Evolutionary conservation across 2,329 filamentous ascomycete species (phyloP).

Genomic region (Didymellaceae sp.): DNA sequence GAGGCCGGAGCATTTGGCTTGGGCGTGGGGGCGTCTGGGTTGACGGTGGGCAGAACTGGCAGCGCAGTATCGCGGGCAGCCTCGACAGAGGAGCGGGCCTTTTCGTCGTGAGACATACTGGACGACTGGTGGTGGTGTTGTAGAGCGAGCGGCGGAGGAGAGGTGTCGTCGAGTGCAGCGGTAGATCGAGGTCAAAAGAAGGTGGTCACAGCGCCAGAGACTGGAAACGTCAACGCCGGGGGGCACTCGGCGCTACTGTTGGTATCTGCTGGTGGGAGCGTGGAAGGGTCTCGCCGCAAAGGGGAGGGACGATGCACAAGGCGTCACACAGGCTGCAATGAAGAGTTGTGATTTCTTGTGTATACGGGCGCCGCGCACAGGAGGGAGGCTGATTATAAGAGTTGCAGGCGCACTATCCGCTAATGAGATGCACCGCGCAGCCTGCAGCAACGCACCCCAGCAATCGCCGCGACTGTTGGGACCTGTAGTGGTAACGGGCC

Average conservation of each 20-base stretch:
- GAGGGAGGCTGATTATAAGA: slow-evolving; percentile 32
- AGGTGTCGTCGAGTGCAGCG: slow-evolving; percentile 18
- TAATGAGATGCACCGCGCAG: slow-evolving; percentile 6
- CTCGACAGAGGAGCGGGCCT: slow-evolving; percentile 83
- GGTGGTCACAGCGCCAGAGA: slow-evolving; percentile 24
- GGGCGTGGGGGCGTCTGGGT: slow-evolving; percentile 75
- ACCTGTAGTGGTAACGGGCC: slow-evolving; percentile 32
- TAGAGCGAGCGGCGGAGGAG: slow-evolving; percentile 31
- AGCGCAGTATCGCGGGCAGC: slow-evolving; percentile 65
- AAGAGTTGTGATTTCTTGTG: slow-evolving; percentile 29
- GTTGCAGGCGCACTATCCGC: slow-evolving; percentile 15
- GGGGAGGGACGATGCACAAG: slow-evolving; percentile 24
- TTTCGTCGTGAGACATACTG: slow-evolving; percentile 71
- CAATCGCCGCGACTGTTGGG: slow-evolving; percentile 25
- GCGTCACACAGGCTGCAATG: slow-evolving; percentile 34
- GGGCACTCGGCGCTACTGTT: slow-evolving; percentile 29
- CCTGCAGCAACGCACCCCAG: slow-evolving; percentile 10
- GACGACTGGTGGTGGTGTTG: slow-evolving; percentile 23
- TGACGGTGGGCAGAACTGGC: slow-evolving; percentile 79
- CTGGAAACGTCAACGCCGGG: slow-evolving; percentile 21
- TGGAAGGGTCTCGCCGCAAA: slow-evolving; percentile 24
- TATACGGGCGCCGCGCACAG: slow-evolving; percentile 24
- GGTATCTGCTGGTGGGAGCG: slow-evolving; percentile 30
- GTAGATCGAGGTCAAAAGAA: slow-evolving; percentile 27
- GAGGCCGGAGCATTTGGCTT: slow-evolving; percentile 64